phyloP scores from a whole-genome alignment of 1,284 basidiomycete genomes.

The Mycena sp. region DNA sequence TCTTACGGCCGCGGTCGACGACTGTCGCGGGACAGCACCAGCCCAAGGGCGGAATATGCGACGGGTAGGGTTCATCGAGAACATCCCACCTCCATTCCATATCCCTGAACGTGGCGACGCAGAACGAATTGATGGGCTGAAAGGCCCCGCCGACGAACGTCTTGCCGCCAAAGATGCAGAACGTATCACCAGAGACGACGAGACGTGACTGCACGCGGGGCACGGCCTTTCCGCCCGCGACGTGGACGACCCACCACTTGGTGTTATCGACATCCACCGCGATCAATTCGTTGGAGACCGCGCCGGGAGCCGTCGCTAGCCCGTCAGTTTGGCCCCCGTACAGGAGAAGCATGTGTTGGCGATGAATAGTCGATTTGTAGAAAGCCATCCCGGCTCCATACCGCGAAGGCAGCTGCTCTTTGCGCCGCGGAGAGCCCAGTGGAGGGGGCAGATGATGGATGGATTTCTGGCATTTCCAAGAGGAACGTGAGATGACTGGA shows the following conservation, averaged over 20 bases:
- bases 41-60: not conserved
- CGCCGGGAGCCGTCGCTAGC: not conserved
- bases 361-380: not conserved
- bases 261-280: constrained; percentile 9
- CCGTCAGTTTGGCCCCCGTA: constrained; percentile 15
- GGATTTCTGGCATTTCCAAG: not conserved
- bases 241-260: constrained; percentile 17
- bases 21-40: no score
- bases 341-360: constrained; percentile 4
- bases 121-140: not conserved
- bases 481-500: not conserved
- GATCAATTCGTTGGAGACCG: not conserved
- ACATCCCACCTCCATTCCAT: constrained; percentile 1
- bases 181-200: constrained; percentile 1
- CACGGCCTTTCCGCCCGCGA: constrained; percentile 5
- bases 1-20: no score
- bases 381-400: constrained; percentile 12
- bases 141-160: not conserved
- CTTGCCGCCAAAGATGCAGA: constrained; percentile 16
- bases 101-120: not conserved
- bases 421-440: constrained; percentile 1
- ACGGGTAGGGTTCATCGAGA: not conserved
- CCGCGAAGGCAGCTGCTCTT: constrained; percentile 3
- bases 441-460: constrained; percentile 3
- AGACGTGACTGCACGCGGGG: not conserved